Evolutionary conservation across 805 yeast species (phyloP).

Genomic region (Starmerella powellii): DNA sequence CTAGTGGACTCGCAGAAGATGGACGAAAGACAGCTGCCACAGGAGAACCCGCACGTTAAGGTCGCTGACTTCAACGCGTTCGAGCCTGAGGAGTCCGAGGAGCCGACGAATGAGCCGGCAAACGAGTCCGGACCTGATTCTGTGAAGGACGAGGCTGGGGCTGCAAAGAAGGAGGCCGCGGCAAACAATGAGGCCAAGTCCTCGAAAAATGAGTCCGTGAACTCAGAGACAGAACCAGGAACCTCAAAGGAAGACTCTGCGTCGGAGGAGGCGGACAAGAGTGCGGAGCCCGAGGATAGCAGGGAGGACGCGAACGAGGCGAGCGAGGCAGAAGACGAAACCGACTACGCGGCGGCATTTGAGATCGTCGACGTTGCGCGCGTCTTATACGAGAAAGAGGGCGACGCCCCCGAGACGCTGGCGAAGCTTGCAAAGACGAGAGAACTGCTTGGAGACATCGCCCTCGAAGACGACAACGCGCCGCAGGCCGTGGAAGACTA

Average conservation of each 20-base stretch:
- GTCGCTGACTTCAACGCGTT: constrained; percentile 20
- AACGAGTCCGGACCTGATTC: constrained; percentile 26
- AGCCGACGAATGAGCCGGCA: constrained; percentile 23
- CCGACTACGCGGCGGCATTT: constrained; percentile 71
- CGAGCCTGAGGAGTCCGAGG: too few species aligned
- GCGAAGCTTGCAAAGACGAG: constrained; percentile 58
- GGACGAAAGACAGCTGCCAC: constrained; percentile 20
- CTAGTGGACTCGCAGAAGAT: constrained; percentile 50
- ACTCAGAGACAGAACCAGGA: too few species aligned
- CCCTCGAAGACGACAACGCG: constrained; percentile 75
- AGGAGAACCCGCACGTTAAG: constrained; percentile 18
- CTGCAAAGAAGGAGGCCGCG: too few species aligned
- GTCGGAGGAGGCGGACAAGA: constrained; percentile 30
- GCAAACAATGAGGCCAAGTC: too few species aligned
- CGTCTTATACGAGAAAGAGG: constrained; percentile 42
- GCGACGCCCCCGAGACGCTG: constrained; percentile 27
- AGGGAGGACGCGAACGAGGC: neutral
- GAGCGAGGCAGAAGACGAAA: constrained; percentile 38
- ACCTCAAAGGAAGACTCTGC: too few species aligned
- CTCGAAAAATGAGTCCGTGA: too few species aligned
- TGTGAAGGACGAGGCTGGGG: too few species aligned
- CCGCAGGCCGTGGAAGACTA: constrained; percentile 65
- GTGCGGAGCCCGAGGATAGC: neutral
- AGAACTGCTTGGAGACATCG: constrained; percentile 77
- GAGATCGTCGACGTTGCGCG: constrained; percentile 63